Conservation (phyloP, 1,284 basidiomycete species). For the Austropuccinia psidii region DNA sequence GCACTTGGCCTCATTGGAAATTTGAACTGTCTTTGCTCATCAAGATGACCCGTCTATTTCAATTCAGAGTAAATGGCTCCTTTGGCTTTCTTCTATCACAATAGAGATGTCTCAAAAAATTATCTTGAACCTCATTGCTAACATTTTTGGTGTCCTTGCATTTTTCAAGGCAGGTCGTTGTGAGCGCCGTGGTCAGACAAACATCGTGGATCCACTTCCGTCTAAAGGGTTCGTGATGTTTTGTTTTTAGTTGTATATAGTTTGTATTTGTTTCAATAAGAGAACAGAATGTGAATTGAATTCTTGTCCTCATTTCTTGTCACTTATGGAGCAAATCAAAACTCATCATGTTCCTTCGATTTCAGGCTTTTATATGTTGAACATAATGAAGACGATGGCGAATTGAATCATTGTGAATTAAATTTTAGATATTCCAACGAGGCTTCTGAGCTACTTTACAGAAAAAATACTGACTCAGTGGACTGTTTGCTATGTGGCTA, state of each 20-base stretch:
- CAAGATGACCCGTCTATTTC: constrained; percentile 39
- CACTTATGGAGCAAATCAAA: background rate
- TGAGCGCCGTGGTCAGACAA: constrained; percentile 41
- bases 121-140: background rate
- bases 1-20: no score
- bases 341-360: background rate
- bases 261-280: background rate
- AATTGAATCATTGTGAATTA: constrained; percentile 42
- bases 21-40: no score
- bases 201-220: constrained; percentile 42
- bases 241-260: background rate
- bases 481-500: background rate
- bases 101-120: background rate
- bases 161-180: constrained; percentile 40
- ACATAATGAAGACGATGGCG: constrained; percentile 42
- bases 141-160: background rate
- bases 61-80: constrained; percentile 38
- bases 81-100: background rate
- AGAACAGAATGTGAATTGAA: background rate
- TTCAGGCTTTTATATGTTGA: constrained; percentile 11
- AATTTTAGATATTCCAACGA: no score
- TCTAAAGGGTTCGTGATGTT: constrained; percentile 41
- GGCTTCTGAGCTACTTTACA: no score
- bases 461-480: no score
- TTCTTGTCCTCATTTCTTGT: background rate